Base-by-base conservation (phyloP, 305 asterid species). In the Solanum hybrid region DNA sequence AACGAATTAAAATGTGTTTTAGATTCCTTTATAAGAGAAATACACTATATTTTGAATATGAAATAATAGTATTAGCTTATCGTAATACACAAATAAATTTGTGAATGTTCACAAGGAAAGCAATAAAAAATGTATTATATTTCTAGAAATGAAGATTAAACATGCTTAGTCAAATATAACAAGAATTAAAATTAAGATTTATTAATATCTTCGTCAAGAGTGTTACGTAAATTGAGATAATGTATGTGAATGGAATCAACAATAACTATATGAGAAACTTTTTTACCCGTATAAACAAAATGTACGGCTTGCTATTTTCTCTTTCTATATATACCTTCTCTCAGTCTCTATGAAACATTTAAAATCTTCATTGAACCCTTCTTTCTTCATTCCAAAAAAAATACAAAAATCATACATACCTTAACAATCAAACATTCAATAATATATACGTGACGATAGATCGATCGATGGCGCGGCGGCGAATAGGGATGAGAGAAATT, bases 401-500 rank as follows among this genome's bases (percentile, higher is more conserved):
- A 24, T 0, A 0, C 0, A 34, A 37, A 36, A 39, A 38, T 26
- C 14, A 14, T 41, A 39, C 14, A 14, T 41, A 39, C 3, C 24
- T 29, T 5, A 1, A 15, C 45, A 38, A 80, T 80, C 3, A 37
- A 37, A 2, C 27, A 38, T 81, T 81, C 4, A 22, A 24, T 51
- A 5, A 36, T 36, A 15, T 24, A n/a, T 27, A 14, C 9, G 3
- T 13, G 4, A 14, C 12, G 9, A 39, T 7, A 14, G 6, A 68
- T 24, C 68, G 17, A 41, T 27, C 72, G 6, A 68, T 26, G 24
- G 93, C 95, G 96, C 96, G 95, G 97, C 96, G 96, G 39, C 90
- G 93, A 51, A 94, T 94, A 93, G 96, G 95, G 87, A 94, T 95
- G 98, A 93, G 91, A 32, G 92, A 91, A 75, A 38, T 95, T 39